phyloP scores from a whole-genome alignment of 148 eudicot genomes.

The Heliosperma pusillum region DNA sequence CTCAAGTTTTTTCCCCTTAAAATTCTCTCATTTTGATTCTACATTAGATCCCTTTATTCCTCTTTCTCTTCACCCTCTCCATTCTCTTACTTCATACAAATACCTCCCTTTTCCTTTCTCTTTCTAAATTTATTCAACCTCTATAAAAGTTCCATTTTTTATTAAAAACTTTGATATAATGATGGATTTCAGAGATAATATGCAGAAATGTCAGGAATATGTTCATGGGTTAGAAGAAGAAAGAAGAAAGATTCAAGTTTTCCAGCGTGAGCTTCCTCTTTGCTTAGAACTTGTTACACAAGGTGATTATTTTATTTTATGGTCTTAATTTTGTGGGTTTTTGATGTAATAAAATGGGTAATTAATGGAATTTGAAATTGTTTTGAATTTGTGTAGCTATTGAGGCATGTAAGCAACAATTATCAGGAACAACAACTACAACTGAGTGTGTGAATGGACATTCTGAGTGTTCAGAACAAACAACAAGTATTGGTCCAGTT shows the following conservation, averaged over 20 bases:
- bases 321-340: background rate
- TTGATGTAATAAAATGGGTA: constrained; percentile 6
- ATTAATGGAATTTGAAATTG: background rate
- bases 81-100: background rate
- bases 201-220: constrained; percentile 59
- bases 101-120: background rate
- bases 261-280: constrained; percentile 91
- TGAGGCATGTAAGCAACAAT: constrained; percentile 70
- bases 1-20: too few relatives aligned
- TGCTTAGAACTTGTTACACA: constrained; percentile 85
- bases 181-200: constrained; percentile 43
- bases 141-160: background rate
- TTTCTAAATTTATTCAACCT: too few relatives aligned
- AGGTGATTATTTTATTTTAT: constrained; percentile 38
- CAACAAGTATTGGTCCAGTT: constrained; percentile 45
- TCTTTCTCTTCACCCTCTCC: constrained; percentile 11
- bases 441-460: constrained; percentile 29
- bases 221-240: constrained; percentile 71
- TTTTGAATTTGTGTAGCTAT: constrained; percentile 45
- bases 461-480: constrained; percentile 58
- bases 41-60: constrained; percentile 48
- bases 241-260: constrained; percentile 60
- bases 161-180: too few relatives aligned
- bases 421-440: constrained; percentile 26
- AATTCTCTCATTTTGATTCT: constrained; percentile 48